phyloP scores from a whole-genome alignment of 371 early-diverging fungal species.

The Encephalitozoon romaleae region DNA sequence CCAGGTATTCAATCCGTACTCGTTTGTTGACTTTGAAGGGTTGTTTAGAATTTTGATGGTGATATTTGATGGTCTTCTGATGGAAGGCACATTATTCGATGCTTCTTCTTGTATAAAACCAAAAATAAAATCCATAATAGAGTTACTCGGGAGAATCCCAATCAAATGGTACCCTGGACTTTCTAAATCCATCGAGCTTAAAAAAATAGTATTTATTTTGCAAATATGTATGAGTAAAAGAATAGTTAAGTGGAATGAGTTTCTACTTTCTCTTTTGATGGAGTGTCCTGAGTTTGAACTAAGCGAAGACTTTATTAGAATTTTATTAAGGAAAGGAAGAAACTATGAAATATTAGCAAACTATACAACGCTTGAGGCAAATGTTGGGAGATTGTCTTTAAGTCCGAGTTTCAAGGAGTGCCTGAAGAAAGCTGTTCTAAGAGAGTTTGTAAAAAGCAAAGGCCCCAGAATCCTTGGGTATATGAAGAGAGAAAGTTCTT shows the following conservation, averaged over 20 bases:
- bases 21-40: neutral
- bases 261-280: neutral
- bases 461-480: neutral
- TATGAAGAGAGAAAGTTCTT: neutral
- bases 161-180: neutral
- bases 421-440: neutral
- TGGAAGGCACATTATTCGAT: neutral
- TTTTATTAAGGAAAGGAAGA: neutral
- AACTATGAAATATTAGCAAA: neutral
- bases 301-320: neutral
- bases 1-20: neutral
- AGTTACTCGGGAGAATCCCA: neutral
- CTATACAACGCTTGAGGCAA: neutral
- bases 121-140: neutral
- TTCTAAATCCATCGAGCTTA: neutral
- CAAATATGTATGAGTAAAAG: neutral
- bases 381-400: neutral
- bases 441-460: neutral
- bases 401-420: neutral
- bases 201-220: neutral
- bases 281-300: neutral
- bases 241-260: neutral
- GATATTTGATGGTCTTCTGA: neutral
- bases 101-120: neutral
- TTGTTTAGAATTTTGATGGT: neutral